phyloP scores from a whole-genome alignment of 352 stramenopile species.

The Globisporangium orthogonon region DNA sequence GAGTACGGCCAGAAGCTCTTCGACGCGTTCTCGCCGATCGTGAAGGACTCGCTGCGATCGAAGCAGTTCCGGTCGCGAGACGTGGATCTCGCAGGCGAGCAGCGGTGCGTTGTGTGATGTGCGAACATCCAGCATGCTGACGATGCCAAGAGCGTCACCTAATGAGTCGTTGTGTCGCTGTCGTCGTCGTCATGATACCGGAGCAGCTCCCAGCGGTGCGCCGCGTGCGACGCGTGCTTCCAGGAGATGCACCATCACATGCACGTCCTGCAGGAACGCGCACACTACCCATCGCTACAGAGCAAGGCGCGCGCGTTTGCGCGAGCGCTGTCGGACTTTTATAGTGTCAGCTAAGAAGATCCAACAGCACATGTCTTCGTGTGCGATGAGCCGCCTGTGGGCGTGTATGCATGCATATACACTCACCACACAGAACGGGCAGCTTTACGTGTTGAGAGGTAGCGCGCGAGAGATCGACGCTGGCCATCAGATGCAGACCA shows the following conservation, averaged over 20 bases:
- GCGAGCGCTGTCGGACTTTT: constrained; percentile 37
- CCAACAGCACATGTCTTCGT: not conserved
- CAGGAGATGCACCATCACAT: constrained; percentile 55
- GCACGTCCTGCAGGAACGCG: constrained; percentile 22
- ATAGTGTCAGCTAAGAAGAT: constrained; percentile 8
- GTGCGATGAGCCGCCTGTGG: not conserved
- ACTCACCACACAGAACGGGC: not conserved
- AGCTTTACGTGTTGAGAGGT: not conserved
- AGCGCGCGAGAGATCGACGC: too few relatives aligned
- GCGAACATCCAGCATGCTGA: not conserved
- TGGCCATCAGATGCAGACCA: too few relatives aligned
- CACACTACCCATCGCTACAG: constrained; percentile 29
- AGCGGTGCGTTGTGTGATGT: constrained; percentile 29
- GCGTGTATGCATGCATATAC: too few relatives aligned
- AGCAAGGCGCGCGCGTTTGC: constrained; percentile 41
- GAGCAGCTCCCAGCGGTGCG: constrained; percentile 46
- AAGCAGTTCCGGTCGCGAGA: constrained; percentile 41
- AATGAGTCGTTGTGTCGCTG: not conserved
- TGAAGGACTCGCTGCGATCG: constrained; percentile 54
- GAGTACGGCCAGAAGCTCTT: constrained; percentile 60
- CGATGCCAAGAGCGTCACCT: not conserved
- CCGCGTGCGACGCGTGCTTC: constrained; percentile 56
- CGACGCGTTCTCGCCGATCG: constrained; percentile 62
- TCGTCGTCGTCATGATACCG: not conserved
- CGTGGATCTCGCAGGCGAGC: constrained; percentile 70